phyloP scores from a whole-genome alignment of 1,139 yeast species.

The Hansenula lynferdii region DNA sequence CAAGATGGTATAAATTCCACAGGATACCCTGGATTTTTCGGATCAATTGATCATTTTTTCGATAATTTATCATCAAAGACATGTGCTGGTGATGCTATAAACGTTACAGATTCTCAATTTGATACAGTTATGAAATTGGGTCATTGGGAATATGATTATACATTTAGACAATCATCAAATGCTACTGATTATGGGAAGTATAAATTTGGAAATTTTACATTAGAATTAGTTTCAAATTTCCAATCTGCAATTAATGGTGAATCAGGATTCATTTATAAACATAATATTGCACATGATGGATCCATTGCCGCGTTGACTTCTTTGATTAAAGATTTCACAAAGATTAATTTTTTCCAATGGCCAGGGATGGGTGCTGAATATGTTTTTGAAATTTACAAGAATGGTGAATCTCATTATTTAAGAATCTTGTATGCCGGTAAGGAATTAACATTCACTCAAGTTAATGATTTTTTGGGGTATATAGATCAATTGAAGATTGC shows the following conservation, averaged over 20 bases:
- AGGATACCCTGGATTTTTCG: slow-evolving; percentile 24
- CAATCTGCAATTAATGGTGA: slow-evolving; percentile 23
- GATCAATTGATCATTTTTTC: slow-evolving; percentile 33
- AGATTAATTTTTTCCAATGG: slow-evolving; percentile 31
- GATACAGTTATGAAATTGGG: slow-evolving; percentile 34
- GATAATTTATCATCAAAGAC: slow-evolving; percentile 34
- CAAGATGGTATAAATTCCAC: slow-evolving; percentile 17
- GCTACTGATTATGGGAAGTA: slow-evolving; percentile 29
- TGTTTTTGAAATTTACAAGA: slow-evolving; percentile 31
- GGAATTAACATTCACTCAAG: slow-evolving; percentile 15
- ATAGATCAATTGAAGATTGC: slow-evolving; percentile 9
- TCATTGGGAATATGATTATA: slow-evolving; percentile 35
- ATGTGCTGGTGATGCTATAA: slow-evolving; percentile 31
- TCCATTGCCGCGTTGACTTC: slow-evolving; percentile 32
- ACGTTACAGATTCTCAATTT: slow-evolving; percentile 23
- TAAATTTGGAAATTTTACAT: slow-evolving; percentile 30
- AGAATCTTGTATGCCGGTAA: slow-evolving; percentile 32
- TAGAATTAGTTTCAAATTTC: slow-evolving; percentile 28
- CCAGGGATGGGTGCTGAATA: slow-evolving; percentile 41
- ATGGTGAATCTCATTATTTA: slow-evolving; percentile 21
- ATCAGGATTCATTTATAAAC: slow-evolving; percentile 26
- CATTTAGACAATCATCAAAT: slow-evolving; percentile 26
- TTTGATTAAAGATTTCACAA: slow-evolving; percentile 25
- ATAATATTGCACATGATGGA: slow-evolving; percentile 38
- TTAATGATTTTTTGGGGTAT: slow-evolving; percentile 17